A percentile compares a stretch with the other conserved stretches of the same genome.
phyloP scores from a whole-genome alignment of 2,329 filamentous ascomycete genomes.

The Graphilbum fragrans region DNA sequence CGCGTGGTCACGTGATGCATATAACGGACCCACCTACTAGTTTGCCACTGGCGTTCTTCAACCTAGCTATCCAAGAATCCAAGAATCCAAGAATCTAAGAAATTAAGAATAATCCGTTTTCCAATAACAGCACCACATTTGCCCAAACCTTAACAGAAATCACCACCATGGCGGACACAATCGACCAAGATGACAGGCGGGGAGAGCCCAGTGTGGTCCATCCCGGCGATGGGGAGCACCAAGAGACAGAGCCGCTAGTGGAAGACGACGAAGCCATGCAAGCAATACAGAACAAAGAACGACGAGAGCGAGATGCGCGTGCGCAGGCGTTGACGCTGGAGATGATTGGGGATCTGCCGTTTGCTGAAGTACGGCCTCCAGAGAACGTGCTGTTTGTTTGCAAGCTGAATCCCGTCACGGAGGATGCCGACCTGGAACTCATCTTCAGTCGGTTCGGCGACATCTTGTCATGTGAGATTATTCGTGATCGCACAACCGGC shows the following conservation, averaged over 20 bases:
- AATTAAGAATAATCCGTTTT: too few relatives aligned
- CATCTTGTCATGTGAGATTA: constrained; percentile 91
- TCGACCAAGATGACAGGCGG: constrained; percentile 81
- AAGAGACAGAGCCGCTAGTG: background rate
- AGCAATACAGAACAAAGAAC: constrained; percentile 55
- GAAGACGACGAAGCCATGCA: constrained; percentile 54
- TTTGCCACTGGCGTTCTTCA: too few relatives aligned
- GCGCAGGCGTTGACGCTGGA: constrained; percentile 91
- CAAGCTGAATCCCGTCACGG: constrained; percentile 94
- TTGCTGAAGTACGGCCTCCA: constrained; percentile 92
- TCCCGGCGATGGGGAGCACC: constrained; percentile 35
- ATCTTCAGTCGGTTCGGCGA: constrained; percentile 96
- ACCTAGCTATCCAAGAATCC: too few relatives aligned
- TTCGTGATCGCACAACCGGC: constrained; percentile 83
- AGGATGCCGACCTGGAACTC: constrained; percentile 84
- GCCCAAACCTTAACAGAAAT: too few relatives aligned
- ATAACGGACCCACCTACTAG: too few relatives aligned
- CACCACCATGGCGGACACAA: constrained; percentile 71
- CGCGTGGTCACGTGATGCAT: too few relatives aligned
- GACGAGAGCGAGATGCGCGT: constrained; percentile 80
- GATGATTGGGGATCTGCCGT: constrained; percentile 95
- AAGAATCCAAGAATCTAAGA: too few relatives aligned
- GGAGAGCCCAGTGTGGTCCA: constrained; percentile 60
- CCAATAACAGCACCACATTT: too few relatives aligned
- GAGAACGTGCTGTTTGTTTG: constrained; percentile 97